phyloP scores from a whole-genome alignment of 129 eudicot genomes.

The Chrysanthemum lavandulifolium region DNA sequence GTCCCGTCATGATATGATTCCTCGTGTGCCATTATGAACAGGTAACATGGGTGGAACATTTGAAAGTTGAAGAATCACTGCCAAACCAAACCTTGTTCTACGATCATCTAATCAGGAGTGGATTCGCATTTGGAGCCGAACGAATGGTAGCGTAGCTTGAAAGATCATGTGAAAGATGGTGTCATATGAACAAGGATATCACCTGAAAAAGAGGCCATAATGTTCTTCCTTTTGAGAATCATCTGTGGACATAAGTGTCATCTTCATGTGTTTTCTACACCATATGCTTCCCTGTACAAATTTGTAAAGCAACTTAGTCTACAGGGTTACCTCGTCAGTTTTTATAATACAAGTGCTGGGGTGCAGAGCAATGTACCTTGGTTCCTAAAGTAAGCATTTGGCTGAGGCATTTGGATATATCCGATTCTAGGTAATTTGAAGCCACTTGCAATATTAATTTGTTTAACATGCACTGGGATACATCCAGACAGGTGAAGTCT shows the following conservation, averaged over 20 bases:
- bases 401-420: conserved; percentile 42
- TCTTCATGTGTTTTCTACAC: conserved; percentile 38
- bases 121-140: no score
- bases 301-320: neutral
- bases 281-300: no score
- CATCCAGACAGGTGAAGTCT: conserved; percentile 88
- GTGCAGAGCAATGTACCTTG: conserved; percentile 38
- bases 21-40: no score
- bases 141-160: no score
- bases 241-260: conserved; percentile 81
- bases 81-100: no score
- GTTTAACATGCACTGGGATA: conserved; percentile 85
- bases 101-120: no score
- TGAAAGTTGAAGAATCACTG: no score
- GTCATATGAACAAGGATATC: neutral
- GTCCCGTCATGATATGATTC: no score
- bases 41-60: no score
- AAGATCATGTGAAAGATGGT: no score
- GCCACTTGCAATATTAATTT: conserved; percentile 79
- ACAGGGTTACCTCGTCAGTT: conserved; percentile 1
- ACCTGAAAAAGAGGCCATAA: conserved; percentile 66
- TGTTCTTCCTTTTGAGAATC: conserved; percentile 95
- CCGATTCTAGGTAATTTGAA: conserved; percentile 60
- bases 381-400: conserved; percentile 60
- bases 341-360: neutral